Conservation (phyloP, 441 rosid genomes). For the Adansonia grandidieri region DNA sequence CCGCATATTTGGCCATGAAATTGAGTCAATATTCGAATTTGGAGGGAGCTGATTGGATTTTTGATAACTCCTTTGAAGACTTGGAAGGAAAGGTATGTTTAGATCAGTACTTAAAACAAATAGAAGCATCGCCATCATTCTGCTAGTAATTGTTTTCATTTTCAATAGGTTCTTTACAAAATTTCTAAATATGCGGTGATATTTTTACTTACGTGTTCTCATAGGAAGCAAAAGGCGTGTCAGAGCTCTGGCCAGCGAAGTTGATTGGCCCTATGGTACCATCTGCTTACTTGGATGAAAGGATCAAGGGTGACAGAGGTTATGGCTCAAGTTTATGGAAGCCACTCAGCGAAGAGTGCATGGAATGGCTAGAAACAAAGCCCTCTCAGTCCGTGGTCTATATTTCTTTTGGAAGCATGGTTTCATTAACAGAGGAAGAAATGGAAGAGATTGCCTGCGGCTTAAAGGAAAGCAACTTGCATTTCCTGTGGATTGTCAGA, state of each 20-base stretch:
- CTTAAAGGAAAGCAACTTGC: conserved; percentile 38
- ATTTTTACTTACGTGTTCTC: not conserved
- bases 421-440: conserved; percentile 37
- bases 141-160: not conserved
- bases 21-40: conserved; percentile 54
- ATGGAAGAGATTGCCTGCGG: conserved; percentile 51
- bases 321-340: conserved; percentile 73
- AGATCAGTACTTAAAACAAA: not conserved
- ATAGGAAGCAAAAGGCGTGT: conserved; percentile 48
- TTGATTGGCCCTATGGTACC: conserved; percentile 83
- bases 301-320: conserved; percentile 51
- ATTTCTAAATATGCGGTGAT: not conserved
- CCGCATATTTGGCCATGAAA: conserved; percentile 59
- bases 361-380: conserved; percentile 61
- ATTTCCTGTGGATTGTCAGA: conserved; percentile 59
- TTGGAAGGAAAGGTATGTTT: conserved; percentile 55
- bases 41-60: conserved; percentile 61
- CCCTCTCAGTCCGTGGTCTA: conserved; percentile 47
- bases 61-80: conserved; percentile 57
- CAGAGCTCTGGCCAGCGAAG: conserved; percentile 57
- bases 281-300: conserved; percentile 54
- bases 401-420: conserved; percentile 67
- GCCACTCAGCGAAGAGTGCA: conserved; percentile 55
- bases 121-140: not conserved
- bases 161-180: not conserved